Evolutionary conservation across 371 early-diverging fungal genomes (phyloP).

Genomic region (Mucor mucedo): DNA sequence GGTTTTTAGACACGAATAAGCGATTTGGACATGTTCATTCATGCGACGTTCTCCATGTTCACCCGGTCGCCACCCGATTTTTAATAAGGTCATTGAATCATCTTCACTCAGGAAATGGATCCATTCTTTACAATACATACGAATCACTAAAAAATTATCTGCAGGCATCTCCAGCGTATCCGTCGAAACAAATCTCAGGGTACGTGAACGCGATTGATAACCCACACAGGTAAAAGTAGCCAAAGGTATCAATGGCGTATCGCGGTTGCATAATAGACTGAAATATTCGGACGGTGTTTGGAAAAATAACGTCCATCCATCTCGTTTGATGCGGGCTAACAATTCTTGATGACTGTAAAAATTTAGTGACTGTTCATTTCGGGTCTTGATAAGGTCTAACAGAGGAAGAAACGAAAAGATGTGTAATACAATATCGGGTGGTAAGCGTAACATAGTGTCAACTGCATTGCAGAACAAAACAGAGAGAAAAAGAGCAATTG

Average conservation of each 20-base stretch:
- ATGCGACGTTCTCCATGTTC: too few species aligned
- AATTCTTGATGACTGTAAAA: conserved; percentile 6
- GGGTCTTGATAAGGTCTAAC: background rate
- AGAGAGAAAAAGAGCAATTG: too few species aligned
- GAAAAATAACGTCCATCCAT: conserved; percentile 10
- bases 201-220: background rate
- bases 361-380: background rate
- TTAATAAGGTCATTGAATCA: too few species aligned
- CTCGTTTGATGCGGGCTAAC: conserved; percentile 11
- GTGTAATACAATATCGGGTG: conserved; percentile 14
- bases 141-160: too few species aligned
- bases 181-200: too few species aligned
- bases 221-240: conserved; percentile 13
- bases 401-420: conserved; percentile 16
- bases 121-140: too few species aligned
- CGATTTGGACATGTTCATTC: too few species aligned
- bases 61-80: too few species aligned
- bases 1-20: too few species aligned
- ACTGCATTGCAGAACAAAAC: too few species aligned
- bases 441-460: conserved; percentile 2
- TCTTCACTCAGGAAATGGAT: too few species aligned
- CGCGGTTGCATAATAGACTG: conserved; percentile 16
- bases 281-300: conserved; percentile 18
- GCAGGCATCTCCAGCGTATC: too few species aligned
- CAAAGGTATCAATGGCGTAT: background rate